Evolutionary conservation across 192 early-diverging fungal genomes (phyloP), one percentile per base, ranked within the genome.

Genomic region (Coemansia sp.): DNA sequence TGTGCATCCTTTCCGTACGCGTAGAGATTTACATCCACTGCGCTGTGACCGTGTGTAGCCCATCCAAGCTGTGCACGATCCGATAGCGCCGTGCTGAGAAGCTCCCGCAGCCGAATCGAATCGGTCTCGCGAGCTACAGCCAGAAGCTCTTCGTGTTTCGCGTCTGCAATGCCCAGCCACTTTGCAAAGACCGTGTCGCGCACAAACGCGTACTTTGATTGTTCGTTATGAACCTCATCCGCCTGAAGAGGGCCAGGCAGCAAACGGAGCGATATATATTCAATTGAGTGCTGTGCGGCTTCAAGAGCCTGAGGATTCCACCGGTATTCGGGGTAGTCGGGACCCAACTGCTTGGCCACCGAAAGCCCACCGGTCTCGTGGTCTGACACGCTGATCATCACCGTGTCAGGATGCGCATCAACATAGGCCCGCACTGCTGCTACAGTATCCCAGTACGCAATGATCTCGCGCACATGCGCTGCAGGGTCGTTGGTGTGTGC

Each of bases 291-390:
- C 36, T 83, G 79, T 10, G 93, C 93, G 3, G 84, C 75, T 21
- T 66, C 63, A 33, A 99, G 78, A 3, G 85, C 89, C 51, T 88
- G 78, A 0, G 97, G 97, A 64, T 84, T 79, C 92, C 92, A 94
- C 30, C 84, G 62, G 66, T 99, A 99, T n/a, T 90, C 89, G 17
- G 97, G 96, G 62, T 95, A 97, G 5, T 64, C 66, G 0, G 68
- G 30, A 6, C 78, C 76, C 21, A 89, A 73, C 83, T 97, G 93
- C 64, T 87, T 85, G 36, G 85, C 94, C 27, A 94, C 81, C 0
- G 93, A 87, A 22, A 98, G 85, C 2, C 97, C 97, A 42, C 97
- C 97, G 0, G 97, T 99, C 80, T 99, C 97, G 76, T 99, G 97
- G 78, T 99, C 97, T 22, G 87, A 88, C 22, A 88, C 85, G 51